These are phyloP conservation scores for Solanum sejunctum DNA, from an alignment of 257 asterid genomes.

Conservation along the genomic window DNA sequence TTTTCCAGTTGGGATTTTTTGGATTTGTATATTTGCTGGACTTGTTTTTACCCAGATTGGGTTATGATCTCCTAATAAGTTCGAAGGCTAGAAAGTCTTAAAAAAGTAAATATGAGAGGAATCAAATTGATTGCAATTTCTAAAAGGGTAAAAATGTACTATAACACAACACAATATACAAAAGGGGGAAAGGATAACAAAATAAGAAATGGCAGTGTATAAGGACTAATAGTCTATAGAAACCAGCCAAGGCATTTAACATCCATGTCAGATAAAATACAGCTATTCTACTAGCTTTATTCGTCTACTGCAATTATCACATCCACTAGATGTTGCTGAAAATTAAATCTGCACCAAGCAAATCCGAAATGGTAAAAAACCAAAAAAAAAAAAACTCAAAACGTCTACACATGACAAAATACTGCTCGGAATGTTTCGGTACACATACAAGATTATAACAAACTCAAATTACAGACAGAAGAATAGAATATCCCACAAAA, in stretches of 20 bases:
- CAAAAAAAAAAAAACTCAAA: background rate
- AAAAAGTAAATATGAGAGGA: too few species aligned
- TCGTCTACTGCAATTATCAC: background rate
- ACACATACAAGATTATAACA: background rate
- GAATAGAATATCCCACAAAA: background rate
- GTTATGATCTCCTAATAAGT: background rate
- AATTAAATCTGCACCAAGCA: background rate
- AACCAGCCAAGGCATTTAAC: background rate
- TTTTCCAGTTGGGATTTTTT: background rate
- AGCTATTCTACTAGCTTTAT: background rate
- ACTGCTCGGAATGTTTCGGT: background rate
- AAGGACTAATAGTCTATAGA: background rate
- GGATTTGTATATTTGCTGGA: background rate
- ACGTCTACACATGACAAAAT: background rate
- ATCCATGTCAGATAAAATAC: background rate
- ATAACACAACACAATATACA: too few species aligned
- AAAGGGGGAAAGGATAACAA: too few species aligned
- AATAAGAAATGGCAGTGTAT: background rate
- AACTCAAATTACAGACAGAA: background rate
- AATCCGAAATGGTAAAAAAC: background rate
- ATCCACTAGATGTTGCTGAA: background rate
- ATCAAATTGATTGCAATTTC: too few species aligned
- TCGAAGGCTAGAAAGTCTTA: too few species aligned
- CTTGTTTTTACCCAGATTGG: background rate
- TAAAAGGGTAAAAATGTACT: too few species aligned